phyloP scores from a whole-genome alignment of 768 basidiomycete species.

The Phaeotremella fagi region DNA sequence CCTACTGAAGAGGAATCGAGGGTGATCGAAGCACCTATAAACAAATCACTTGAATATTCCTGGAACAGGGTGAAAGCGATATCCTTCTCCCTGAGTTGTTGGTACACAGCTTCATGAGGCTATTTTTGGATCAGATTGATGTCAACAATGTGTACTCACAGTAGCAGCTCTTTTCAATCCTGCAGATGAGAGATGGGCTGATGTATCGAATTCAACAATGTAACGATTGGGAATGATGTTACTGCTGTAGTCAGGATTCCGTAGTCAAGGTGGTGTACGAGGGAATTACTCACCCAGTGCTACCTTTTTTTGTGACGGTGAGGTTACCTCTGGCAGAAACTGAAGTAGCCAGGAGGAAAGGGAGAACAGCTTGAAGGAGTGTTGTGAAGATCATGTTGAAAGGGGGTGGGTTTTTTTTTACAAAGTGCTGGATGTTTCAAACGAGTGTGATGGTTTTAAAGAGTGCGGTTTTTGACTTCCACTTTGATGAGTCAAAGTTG shows the following conservation, averaged over 20 bases:
- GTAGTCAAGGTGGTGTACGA: not conserved
- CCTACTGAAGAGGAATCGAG: constrained; percentile 50
- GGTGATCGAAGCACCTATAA: constrained; percentile 59
- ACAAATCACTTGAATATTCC: constrained; percentile 55
- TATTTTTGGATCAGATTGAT: constrained; percentile 25
- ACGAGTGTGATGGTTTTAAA: too few species aligned
- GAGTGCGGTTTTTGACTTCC: too few species aligned
- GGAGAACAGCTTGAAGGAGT: not conserved
- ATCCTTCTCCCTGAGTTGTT: constrained; percentile 32
- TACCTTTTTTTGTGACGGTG: not conserved
- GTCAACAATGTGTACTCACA: not conserved
- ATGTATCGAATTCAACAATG: constrained; percentile 57
- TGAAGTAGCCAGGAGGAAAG: not conserved
- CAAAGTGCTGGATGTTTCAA: too few species aligned
- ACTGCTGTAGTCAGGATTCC: not conserved
- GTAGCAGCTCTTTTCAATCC: constrained; percentile 8
- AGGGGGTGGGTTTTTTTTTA: not conserved
- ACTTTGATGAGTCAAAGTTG: too few species aligned
- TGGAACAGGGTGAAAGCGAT: constrained; percentile 33
- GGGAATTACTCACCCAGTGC: not conserved
- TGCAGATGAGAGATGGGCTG: constrained; percentile 20
- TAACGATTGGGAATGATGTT: constrained; percentile 54
- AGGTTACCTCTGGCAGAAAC: not conserved
- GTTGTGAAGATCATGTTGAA: not conserved
- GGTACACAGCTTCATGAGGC: constrained; percentile 58